These are phyloP conservation scores for Ogataea methylovora DNA, from an alignment of 805 yeast species.

Conservation along the genomic window DNA sequence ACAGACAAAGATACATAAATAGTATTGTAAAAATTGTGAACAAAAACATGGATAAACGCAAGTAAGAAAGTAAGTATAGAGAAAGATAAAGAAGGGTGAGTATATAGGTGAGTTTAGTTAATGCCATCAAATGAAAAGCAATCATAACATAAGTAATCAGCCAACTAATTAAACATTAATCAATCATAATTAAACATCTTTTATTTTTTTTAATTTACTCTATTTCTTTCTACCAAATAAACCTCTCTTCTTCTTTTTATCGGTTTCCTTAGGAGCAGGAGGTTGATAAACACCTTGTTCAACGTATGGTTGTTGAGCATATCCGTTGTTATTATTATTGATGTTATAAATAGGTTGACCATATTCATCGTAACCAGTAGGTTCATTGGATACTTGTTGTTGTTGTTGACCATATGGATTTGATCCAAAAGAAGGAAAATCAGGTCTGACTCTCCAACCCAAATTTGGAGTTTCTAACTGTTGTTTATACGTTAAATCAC, in stretches of 20 bases:
- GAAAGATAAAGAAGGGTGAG: too few relatives aligned
- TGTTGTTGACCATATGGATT: slow-evolving; percentile 27
- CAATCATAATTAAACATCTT: too few relatives aligned
- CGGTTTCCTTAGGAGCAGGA: slow-evolving; percentile 35
- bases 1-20: too few relatives aligned
- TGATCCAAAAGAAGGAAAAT: slow-evolving; percentile 49
- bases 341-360: slow-evolving; percentile 27
- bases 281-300: slow-evolving; percentile 39
- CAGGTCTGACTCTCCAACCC: slow-evolving; percentile 84
- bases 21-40: too few relatives aligned
- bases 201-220: background rate
- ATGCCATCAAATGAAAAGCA: too few relatives aligned
- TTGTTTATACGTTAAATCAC: slow-evolving; percentile 72
- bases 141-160: too few relatives aligned
- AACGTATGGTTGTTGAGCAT: slow-evolving; percentile 6
- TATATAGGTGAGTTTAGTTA: too few relatives aligned
- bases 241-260: slow-evolving; percentile 72
- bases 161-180: too few relatives aligned
- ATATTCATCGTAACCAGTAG: slow-evolving; percentile 22
- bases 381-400: slow-evolving; percentile 17
- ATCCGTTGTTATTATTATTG: slow-evolving; percentile 2
- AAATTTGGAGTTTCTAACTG: slow-evolving; percentile 70
- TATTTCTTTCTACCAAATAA: slow-evolving; percentile 60
- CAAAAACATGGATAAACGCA: too few relatives aligned
- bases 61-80: too few relatives aligned